These are phyloP conservation scores for Blastocladiella britannica DNA, from an alignment of 192 early-diverging fungal species.

Conservation along the genomic window DNA sequence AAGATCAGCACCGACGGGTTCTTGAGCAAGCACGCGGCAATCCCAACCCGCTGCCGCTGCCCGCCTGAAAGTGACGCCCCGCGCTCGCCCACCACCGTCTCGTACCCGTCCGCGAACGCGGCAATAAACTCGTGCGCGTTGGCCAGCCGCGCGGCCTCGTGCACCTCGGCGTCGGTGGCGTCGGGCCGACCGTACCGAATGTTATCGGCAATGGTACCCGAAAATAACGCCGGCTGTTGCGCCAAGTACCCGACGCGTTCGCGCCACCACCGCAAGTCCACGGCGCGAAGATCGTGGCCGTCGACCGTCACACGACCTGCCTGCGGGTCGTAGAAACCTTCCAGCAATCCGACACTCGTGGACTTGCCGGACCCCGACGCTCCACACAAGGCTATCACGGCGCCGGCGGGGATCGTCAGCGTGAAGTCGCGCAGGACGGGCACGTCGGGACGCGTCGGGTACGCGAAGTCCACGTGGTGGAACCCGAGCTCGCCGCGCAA, in stretches of 20 bases:
- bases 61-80: slow-evolving; percentile 37
- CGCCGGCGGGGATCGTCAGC: slow-evolving; percentile 29
- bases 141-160: slow-evolving; percentile 44
- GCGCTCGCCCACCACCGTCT: slow-evolving; percentile 24
- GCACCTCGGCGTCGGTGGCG: slow-evolving; percentile 43
- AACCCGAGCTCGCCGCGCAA: slow-evolving; percentile 28
- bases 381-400: slow-evolving; percentile 28
- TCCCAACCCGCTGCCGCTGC: slow-evolving; percentile 37
- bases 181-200: slow-evolving; percentile 34
- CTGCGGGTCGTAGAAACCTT: slow-evolving; percentile 53
- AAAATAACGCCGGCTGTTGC: slow-evolving; percentile 57
- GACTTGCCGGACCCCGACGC: slow-evolving; percentile 44
- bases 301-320: slow-evolving; percentile 33
- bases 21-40: slow-evolving; percentile 36
- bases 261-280: slow-evolving; percentile 35
- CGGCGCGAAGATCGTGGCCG: slow-evolving; percentile 28
- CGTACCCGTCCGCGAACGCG: slow-evolving; percentile 27
- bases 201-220: slow-evolving; percentile 51
- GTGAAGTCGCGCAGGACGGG: slow-evolving; percentile 29
- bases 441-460: slow-evolving; percentile 37
- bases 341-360: slow-evolving; percentile 33
- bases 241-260: slow-evolving; percentile 39
- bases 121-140: slow-evolving; percentile 48
- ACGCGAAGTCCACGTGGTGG: slow-evolving; percentile 35
- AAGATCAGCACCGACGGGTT: slow-evolving; percentile 19